Conservation (phyloP, 805 yeast species). For the Candida odintsovae region DNA sequence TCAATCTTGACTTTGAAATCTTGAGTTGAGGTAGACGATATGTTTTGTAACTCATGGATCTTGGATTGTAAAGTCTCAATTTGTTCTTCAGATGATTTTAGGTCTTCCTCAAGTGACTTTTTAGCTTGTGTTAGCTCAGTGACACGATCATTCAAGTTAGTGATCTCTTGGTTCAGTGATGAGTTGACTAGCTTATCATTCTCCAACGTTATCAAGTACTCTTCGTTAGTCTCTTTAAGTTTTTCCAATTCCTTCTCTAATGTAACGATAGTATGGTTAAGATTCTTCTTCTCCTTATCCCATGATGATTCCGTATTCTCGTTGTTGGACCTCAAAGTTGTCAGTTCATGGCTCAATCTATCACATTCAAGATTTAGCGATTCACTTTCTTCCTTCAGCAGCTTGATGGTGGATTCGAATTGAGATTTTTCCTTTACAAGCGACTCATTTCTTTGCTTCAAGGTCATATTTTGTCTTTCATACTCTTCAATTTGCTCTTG, state of each 20-base stretch:
- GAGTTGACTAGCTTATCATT: slow-evolving; percentile 28
- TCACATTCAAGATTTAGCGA: slow-evolving; percentile 51
- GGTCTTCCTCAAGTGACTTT: background rate
- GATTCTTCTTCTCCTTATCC: slow-evolving; percentile 8
- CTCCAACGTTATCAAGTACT: slow-evolving; percentile 30
- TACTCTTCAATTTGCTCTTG: slow-evolving; percentile 46
- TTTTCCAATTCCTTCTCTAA: slow-evolving; percentile 35
- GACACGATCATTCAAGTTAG: slow-evolving; percentile 25
- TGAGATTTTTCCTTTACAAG: slow-evolving; percentile 29
- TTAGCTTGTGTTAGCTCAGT: slow-evolving; percentile 5
- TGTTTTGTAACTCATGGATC: slow-evolving; percentile 2
- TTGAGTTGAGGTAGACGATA: slow-evolving; percentile 1
- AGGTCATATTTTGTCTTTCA: slow-evolving; percentile 34
- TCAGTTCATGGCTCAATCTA: slow-evolving; percentile 36
- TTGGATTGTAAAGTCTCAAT: slow-evolving; percentile 3
- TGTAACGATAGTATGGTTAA: slow-evolving; percentile 13
- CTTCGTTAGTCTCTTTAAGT: slow-evolving; percentile 33
- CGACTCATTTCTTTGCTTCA: slow-evolving; percentile 29
- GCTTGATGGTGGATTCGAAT: slow-evolving; percentile 26
- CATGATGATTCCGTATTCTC: slow-evolving; percentile 14
- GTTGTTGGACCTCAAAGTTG: slow-evolving; percentile 30
- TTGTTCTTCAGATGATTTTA: background rate
- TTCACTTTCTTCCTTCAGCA: slow-evolving; percentile 37
- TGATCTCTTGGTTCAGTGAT: slow-evolving; percentile 34
- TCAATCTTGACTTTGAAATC: slow-evolving; percentile 6